These are phyloP conservation scores for Vachellia collinsii DNA, from an alignment of 306 rosid genomes.

Conservation along the genomic window DNA sequence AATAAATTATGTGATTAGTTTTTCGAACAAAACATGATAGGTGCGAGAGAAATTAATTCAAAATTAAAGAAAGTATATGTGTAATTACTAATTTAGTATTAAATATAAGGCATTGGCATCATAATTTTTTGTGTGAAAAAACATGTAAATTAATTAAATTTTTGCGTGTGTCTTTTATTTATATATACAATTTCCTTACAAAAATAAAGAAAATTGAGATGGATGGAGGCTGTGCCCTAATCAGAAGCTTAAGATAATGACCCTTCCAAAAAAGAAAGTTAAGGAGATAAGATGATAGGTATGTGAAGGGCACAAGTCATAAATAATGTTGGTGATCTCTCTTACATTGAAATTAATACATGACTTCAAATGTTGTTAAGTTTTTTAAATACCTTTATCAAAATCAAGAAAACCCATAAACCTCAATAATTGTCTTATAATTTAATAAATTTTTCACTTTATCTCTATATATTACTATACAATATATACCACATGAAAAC, in stretches of 20 bases:
- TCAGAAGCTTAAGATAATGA: neutral
- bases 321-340: slow-evolving; percentile 1
- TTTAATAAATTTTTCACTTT: no score
- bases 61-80: neutral
- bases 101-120: neutral
- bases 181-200: neutral
- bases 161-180: no score
- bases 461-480: no score
- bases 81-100: no score
- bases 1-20: neutral
- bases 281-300: neutral
- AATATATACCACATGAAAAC: no score
- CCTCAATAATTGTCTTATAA: no score
- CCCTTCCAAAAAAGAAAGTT: neutral
- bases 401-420: no score
- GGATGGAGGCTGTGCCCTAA: neutral
- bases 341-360: neutral
- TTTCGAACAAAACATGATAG: neutral
- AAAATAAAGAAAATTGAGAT: neutral
- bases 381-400: neutral
- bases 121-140: neutral
- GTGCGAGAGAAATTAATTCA: neutral
- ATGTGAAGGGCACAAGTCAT: neutral
- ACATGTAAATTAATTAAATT: neutral
- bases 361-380: neutral